Base-by-base conservation (phyloP, 345 rosid genomes). In the Eucalyptus cloeziana region DNA sequence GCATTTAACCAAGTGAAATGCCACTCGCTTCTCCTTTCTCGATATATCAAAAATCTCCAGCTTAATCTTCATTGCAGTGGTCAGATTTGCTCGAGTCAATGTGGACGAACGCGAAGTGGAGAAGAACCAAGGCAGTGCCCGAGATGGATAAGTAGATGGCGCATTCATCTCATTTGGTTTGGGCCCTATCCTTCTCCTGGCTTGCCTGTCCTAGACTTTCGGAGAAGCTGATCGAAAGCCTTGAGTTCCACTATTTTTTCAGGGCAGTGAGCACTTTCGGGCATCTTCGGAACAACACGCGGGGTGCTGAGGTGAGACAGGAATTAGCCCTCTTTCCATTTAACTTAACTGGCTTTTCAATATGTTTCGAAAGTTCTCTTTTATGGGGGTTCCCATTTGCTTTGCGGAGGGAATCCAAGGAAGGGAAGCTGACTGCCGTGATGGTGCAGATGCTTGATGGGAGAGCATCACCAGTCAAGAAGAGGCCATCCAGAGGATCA, bases 401-500 rank as follows among this genome's bases (percentile, higher is more conserved):
- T 54, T 22, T 54, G 60, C 27, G 5, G 60, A 22, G 60, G 60
- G 60, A 54, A 22, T 22, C 60, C n/a, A 25, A 25, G n/a, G 67
- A 58, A 58, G n/a, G 67, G n/a, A 25, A 58, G 64, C n/a, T 5
- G 13, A 54, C 67, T 25, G 67, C 14, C 67, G 30, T 58, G 67
- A 58, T 12, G 67, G n/a, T 58, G 67, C 13, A 92, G 85, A 90
- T 96, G 91, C 92, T 92, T 83, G 92, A 93, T 5, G 90, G 93
- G 47, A 86, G 90, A 86, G 90, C 43, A 49, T 89, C 47, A 52
- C 8, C 22, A 89, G 93, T 33, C 89, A 94, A 91, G 95, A 93
- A 14, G 95, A 94, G 85, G 93, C 91, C 86, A 85, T 91, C 22
- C 58, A 83, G 87, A 90, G 89, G 54, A 81, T 96, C 19, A 95